Evolutionary conservation across 2,329 filamentous ascomycete species (phyloP).

Genomic region (Fusarium citri): DNA sequence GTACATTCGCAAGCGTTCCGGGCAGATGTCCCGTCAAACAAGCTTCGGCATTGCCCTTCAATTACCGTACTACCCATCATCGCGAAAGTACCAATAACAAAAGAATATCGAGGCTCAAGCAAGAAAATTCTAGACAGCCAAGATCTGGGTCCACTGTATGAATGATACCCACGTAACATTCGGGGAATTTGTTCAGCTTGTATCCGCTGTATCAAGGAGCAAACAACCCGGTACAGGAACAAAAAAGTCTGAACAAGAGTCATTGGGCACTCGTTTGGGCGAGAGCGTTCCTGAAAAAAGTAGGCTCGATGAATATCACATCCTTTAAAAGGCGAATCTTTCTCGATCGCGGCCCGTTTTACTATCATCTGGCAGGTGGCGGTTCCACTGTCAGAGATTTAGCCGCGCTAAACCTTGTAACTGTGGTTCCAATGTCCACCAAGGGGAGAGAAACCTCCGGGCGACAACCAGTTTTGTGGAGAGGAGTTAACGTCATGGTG

Average conservation of each 20-base stretch:
- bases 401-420: neutral
- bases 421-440: neutral
- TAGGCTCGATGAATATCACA: neutral
- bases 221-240: neutral
- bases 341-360: slow-evolving; percentile 11
- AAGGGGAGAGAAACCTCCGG: slow-evolving; percentile 32
- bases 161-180: neutral
- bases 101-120: neutral
- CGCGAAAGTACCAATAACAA: neutral
- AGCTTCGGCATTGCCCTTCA: neutral
- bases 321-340: neutral
- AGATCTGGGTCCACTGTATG: neutral
- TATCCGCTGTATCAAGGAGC: neutral
- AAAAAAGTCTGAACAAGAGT: neutral
- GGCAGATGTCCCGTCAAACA: neutral
- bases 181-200: neutral
- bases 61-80: neutral
- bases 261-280: neutral
- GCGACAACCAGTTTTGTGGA: neutral
- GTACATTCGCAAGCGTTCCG: neutral
- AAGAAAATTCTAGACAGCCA: neutral
- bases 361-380: neutral
- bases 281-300: neutral
- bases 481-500: slow-evolving; percentile 19
- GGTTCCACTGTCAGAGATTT: slow-evolving; percentile 15